A percentile compares a stretch with the other conserved stretches of the same genome.
Conservation (phyloP, 495 filamentous ascomycete species). For the Annulohypoxylon stygium region DNA sequence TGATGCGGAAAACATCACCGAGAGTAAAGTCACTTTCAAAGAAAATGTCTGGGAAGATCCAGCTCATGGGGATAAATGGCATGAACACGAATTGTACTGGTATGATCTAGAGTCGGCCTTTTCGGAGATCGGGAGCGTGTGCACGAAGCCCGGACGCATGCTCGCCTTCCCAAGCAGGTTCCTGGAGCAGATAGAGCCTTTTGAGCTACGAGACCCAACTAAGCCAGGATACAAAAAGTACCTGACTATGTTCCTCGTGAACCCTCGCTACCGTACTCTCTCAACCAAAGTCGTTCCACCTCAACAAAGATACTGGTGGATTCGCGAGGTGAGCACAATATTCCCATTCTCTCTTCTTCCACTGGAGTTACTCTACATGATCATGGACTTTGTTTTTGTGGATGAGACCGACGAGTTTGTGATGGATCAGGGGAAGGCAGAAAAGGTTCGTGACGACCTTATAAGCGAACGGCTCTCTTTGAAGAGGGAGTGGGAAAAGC, state of each 20-base stretch:
- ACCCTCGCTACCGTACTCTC: too few species aligned
- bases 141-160: constrained; percentile 52
- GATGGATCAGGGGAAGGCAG: too few species aligned
- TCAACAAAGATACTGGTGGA: constrained; percentile 62
- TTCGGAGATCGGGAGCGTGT: constrained; percentile 53
- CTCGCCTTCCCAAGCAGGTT: constrained; percentile 59
- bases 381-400: constrained; percentile 34
- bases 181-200: constrained; percentile 66
- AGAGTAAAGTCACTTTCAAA: constrained; percentile 66
- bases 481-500: neutral
- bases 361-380: constrained; percentile 48
- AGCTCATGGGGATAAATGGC: neutral
- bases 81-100: neutral
- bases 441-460: neutral
- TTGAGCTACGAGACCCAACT: constrained; percentile 61
- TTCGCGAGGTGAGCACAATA: constrained; percentile 43
- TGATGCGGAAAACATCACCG: constrained; percentile 71
- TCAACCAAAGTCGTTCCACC: constrained; percentile 71
- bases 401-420: too few species aligned
- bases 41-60: constrained; percentile 40
- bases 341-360: constrained; percentile 29
- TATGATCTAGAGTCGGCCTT: constrained; percentile 8
- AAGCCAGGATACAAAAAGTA: constrained; percentile 69
- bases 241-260: constrained; percentile 69
- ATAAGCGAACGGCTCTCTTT: neutral